These are phyloP conservation scores for Solidago caesia DNA, from an alignment of 129 eudicot genomes.

Conservation along the genomic window DNA sequence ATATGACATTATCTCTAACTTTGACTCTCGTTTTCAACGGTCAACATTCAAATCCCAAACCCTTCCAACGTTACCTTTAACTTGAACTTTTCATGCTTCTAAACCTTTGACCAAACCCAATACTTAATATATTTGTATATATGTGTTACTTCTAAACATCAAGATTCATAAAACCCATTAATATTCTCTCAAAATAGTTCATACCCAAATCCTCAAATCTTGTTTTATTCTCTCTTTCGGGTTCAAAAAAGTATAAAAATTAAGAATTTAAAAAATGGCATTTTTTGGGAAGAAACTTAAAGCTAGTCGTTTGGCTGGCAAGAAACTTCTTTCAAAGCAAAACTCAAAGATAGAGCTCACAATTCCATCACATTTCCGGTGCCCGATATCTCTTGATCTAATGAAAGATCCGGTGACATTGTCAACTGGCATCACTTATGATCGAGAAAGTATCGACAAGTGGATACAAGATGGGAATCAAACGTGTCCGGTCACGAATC, in stretches of 20 bases:
- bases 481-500: slow-evolving; percentile 87
- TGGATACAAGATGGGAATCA: slow-evolving; percentile 68
- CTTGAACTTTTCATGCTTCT: slow-evolving; percentile 28
- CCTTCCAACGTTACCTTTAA: slow-evolving; percentile 28
- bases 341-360: slow-evolving; percentile 44
- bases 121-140: slow-evolving; percentile 14
- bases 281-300: slow-evolving; percentile 62
- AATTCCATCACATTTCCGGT: slow-evolving; percentile 74
- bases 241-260: background rate
- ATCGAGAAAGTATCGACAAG: slow-evolving; percentile 83
- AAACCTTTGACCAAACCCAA: slow-evolving; percentile 39
- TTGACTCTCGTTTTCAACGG: slow-evolving; percentile 65
- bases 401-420: slow-evolving; percentile 97
- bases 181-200: slow-evolving; percentile 1
- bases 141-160: background rate
- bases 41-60: slow-evolving; percentile 64
- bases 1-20: slow-evolving; percentile 30
- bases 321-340: slow-evolving; percentile 25
- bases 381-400: slow-evolving; percentile 86
- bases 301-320: slow-evolving; percentile 34
- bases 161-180: slow-evolving; percentile 26
- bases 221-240: background rate
- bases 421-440: slow-evolving; percentile 88
- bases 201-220: slow-evolving; percentile 26
- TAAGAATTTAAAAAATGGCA: slow-evolving; percentile 41